These are phyloP conservation scores for Thoreauomyces humboldtii DNA, from an alignment of 192 early-diverging fungal species.

Conservation along the genomic window DNA sequence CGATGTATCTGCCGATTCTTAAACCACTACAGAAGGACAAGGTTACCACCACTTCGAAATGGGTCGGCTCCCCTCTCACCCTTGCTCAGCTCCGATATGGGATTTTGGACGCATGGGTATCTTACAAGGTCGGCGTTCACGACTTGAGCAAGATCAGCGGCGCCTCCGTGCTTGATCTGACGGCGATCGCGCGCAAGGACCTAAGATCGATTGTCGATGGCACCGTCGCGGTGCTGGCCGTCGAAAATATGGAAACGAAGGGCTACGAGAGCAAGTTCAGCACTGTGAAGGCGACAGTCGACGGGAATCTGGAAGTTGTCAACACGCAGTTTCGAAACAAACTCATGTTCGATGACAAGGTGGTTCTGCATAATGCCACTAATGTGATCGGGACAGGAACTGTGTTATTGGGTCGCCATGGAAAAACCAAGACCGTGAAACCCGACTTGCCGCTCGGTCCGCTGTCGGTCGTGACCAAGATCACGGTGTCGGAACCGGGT, in stretches of 20 bases:
- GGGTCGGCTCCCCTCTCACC: constrained; percentile 17
- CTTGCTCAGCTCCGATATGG: constrained; percentile 15
- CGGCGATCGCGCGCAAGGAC: neutral
- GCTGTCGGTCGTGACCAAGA: neutral
- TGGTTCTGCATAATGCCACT: neutral
- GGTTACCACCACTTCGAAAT: constrained; percentile 11
- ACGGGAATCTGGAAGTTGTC: constrained; percentile 9
- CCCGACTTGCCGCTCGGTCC: neutral
- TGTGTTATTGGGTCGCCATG: constrained; percentile 1
- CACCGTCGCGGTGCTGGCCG: constrained; percentile 9
- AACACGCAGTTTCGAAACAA: constrained; percentile 23
- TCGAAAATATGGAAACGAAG: constrained; percentile 16
- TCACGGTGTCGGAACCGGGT: constrained; percentile 12
- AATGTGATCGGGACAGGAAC: neutral
- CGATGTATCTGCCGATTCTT: constrained; percentile 2
- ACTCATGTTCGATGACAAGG: constrained; percentile 7
- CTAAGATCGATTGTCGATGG: neutral
- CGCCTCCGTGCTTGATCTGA: constrained; percentile 8
- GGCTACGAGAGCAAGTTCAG: constrained; percentile 25
- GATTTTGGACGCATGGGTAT: constrained; percentile 16
- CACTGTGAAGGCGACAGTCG: neutral
- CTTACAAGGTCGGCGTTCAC: constrained; percentile 23
- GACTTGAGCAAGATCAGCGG: neutral
- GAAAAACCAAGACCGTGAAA: constrained; percentile 20
- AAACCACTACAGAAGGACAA: constrained; percentile 16